These are phyloP conservation scores for Boletus hoseneyae DNA, from an alignment of 1,284 basidiomycete genomes.

Conservation along the genomic window DNA sequence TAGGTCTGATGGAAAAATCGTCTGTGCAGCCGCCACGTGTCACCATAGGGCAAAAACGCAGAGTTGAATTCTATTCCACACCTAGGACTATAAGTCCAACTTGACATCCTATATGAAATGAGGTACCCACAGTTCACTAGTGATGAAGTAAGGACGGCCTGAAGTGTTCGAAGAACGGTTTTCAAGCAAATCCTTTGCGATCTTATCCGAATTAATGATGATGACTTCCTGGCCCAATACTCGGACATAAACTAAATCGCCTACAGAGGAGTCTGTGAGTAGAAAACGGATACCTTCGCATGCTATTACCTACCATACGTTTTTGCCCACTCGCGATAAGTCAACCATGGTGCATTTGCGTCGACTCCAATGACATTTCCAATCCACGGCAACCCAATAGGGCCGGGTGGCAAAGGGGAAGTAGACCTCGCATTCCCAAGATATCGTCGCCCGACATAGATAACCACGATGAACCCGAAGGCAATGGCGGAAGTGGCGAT, in stretches of 20 bases:
- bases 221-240: constrained; percentile 34
- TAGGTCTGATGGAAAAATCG: constrained; percentile 33
- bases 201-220: constrained; percentile 28
- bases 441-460: background rate
- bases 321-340: constrained; percentile 17
- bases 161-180: constrained; percentile 4
- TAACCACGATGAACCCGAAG: background rate
- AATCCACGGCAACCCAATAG: constrained; percentile 4
- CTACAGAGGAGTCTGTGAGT: constrained; percentile 6
- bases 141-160: constrained; percentile 22
- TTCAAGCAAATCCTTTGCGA: constrained; percentile 9
- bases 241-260: constrained; percentile 28
- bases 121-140: constrained; percentile 7
- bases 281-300: no score
- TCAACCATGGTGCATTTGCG: constrained; percentile 14
- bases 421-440: background rate
- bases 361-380: constrained; percentile 14
- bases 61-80: constrained; percentile 37
- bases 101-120: background rate
- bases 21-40: constrained; percentile 37
- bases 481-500: background rate
- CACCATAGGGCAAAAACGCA: constrained; percentile 34
- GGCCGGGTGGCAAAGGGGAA: constrained; percentile 16
- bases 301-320: constrained; percentile 7
- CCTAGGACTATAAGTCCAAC: constrained; percentile 18